These are phyloP conservation scores for Agrocybe praecox DNA, from an alignment of 768 basidiomycete genomes.

Conservation along the genomic window DNA sequence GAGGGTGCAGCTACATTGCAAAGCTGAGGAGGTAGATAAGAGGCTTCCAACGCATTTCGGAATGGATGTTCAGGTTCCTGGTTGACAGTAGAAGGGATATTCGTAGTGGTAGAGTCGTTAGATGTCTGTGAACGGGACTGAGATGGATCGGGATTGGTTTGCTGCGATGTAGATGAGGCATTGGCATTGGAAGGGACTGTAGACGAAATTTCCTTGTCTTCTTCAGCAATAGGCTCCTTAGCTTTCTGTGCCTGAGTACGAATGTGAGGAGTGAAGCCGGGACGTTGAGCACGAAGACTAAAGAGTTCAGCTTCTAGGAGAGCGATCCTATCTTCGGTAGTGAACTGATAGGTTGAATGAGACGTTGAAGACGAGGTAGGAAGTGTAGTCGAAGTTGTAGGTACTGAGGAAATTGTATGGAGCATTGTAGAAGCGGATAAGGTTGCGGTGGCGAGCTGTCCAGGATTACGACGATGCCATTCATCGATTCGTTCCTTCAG, in stretches of 20 bases:
- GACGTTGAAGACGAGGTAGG: no score
- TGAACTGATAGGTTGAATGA: neutral
- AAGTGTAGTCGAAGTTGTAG: neutral
- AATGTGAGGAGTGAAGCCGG: slow-evolving; percentile 2
- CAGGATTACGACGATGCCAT: slow-evolving; percentile 17
- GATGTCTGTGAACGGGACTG: neutral
- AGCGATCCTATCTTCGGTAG: slow-evolving; percentile 7
- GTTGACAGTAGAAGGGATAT: neutral
- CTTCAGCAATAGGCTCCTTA: neutral
- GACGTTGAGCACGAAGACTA: neutral
- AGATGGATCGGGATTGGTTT: neutral
- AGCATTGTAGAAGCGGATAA: neutral
- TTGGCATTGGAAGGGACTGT: neutral
- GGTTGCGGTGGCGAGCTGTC: slow-evolving; percentile 8
- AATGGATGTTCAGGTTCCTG: slow-evolving; percentile 13
- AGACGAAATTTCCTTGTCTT: neutral
- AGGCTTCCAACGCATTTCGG: slow-evolving; percentile 12
- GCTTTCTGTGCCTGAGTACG: slow-evolving; percentile 9
- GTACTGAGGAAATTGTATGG: neutral
- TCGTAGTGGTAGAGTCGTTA: neutral
- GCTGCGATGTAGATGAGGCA: neutral
- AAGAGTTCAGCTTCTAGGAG: slow-evolving; percentile 11
- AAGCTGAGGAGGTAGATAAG: slow-evolving; percentile 15
- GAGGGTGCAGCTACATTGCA: slow-evolving; percentile 12
- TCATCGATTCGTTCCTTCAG: slow-evolving; percentile 14